Evolutionary conservation across 2,329 filamentous ascomycete species (phyloP).

Genomic region (Pseudogymnoascus sp.): DNA sequence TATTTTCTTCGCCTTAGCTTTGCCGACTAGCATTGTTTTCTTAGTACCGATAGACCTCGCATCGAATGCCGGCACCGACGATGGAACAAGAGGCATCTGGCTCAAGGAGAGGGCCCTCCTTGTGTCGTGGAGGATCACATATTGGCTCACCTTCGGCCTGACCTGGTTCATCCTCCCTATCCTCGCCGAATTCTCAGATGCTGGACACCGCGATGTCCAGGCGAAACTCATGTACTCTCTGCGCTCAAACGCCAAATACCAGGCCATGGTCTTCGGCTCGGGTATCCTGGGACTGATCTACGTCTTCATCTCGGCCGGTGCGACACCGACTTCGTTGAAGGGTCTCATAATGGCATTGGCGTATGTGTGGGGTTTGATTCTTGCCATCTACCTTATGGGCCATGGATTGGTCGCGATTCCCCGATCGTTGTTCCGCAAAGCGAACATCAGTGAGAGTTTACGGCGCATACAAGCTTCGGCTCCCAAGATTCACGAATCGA

Average conservation of each 20-base stretch:
- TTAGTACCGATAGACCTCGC: slow-evolving; percentile 94
- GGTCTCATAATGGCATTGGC: slow-evolving; percentile 84
- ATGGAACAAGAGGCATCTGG: slow-evolving; percentile 75
- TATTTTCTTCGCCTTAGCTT: slow-evolving; percentile 90
- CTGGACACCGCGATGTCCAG: slow-evolving; percentile 81
- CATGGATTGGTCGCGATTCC: slow-evolving; percentile 92
- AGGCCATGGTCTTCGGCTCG: slow-evolving; percentile 67
- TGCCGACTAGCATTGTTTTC: slow-evolving; percentile 84
- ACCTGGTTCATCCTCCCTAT: slow-evolving; percentile 94
- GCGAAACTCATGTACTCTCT: slow-evolving; percentile 77
- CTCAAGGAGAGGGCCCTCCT: slow-evolving; percentile 69
- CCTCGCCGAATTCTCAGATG: slow-evolving; percentile 88
- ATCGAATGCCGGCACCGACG: slow-evolving; percentile 68
- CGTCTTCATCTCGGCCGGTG: slow-evolving; percentile 70
- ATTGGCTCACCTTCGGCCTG: slow-evolving; percentile 92
- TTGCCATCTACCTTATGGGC: slow-evolving; percentile 96
- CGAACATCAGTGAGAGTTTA: slow-evolving; percentile 66
- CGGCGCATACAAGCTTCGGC: slow-evolving; percentile 70
- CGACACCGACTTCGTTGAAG: slow-evolving; percentile 67
- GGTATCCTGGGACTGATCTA: slow-evolving; percentile 71
- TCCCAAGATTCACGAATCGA: slow-evolving; percentile 74
- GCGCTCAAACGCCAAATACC: slow-evolving; percentile 80
- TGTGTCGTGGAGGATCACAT: slow-evolving; percentile 88
- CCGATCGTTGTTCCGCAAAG: slow-evolving; percentile 68
- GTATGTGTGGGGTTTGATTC: slow-evolving; percentile 84